Evolutionary conservation across 192 early-diverging fungal species (phyloP).

Genomic region (Mortierella claussenii): DNA sequence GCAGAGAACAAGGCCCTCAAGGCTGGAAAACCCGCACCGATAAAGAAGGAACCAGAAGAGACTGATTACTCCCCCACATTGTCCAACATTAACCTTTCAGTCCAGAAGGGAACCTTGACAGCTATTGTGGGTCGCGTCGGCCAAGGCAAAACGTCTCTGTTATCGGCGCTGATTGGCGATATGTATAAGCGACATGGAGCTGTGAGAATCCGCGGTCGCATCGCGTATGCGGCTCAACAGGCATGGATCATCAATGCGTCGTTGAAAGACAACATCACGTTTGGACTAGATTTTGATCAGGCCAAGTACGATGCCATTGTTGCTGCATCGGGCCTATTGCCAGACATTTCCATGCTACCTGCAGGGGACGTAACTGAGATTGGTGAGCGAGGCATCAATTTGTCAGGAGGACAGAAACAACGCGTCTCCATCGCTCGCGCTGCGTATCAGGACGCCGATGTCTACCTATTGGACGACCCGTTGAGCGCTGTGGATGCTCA

Average conservation of each 20-base stretch:
- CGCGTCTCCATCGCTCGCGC: constrained; percentile 71
- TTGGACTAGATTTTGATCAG: constrained; percentile 79
- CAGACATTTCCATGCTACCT: constrained; percentile 85
- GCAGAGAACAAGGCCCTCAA: constrained; percentile 5
- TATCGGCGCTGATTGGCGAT: constrained; percentile 77
- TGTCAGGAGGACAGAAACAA: constrained; percentile 93
- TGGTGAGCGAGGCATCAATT: constrained; percentile 89
- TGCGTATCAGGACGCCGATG: constrained; percentile 87
- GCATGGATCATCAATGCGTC: constrained; percentile 97
- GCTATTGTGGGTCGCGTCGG: constrained; percentile 88
- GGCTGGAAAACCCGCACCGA: constrained; percentile 18
- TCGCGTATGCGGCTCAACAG: constrained; percentile 71
- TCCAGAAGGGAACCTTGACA: constrained; percentile 64
- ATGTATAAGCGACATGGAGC: constrained; percentile 76
- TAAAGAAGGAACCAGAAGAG: neutral
- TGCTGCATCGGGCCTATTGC: constrained; percentile 80
- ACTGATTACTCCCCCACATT: constrained; percentile 17
- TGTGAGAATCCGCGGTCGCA: constrained; percentile 66
- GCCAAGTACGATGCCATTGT: constrained; percentile 78
- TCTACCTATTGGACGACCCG: constrained; percentile 81
- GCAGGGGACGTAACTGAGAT: constrained; percentile 93
- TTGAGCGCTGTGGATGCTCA: constrained; percentile 87
- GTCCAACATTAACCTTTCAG: constrained; percentile 43
- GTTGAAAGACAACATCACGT: constrained; percentile 89
- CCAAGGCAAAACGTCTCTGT: constrained; percentile 61